Evolutionary conservation across 2,329 filamentous ascomycete genomes (phyloP), one percentile per base, ranked within the genome.

Genomic region (Phyllosticta citriasiana): DNA sequence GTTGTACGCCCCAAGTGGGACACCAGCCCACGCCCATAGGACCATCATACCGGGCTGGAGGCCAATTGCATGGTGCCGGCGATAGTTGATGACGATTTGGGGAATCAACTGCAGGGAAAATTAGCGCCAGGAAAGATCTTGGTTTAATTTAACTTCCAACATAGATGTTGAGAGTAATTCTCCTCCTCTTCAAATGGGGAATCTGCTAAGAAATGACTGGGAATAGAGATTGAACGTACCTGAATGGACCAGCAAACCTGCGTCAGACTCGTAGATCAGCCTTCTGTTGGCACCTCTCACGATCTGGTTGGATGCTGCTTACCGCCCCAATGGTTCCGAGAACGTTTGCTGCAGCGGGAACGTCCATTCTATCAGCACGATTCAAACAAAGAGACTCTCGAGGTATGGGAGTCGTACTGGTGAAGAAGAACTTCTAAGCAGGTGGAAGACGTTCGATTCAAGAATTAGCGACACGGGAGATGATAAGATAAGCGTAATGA

Each of bases 31-130:
- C 0, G 84, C 84, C 80, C 86, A 89, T 2, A 88, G 77, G 69
- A 89, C 80, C 85, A 89, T 88, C 86, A 89, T 88, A 0, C 83
- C 83, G 0, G 83, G 80, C 57, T 88, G 85, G 0, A 89, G 76
- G 0, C 86, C 86, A 0, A 77, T 81, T 1, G 85, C 85, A 74
- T 87, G 79, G 69, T 88, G 85, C 1, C 86, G 78, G 4, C 82
- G 79, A 66, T 86, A 84, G 67, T 89, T 89, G 67, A 88, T 81
- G 35, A 85, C 70, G 56, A 89, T 88, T 69, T 89, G 87, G 0
- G 87, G 86, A 26, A 89, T 80, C 26, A 89, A 76, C 80, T 88
- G 68, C n/a, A 35, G 22, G 30, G 30, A 40, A 4, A 16, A 40
- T 30, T 6, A 40, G 14, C 10, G 33, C 14, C 2, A 2, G 14